These are phyloP conservation scores for Trichoderma erinaceum DNA, from an alignment of 495 filamentous ascomycete species.

Conservation along the genomic window DNA sequence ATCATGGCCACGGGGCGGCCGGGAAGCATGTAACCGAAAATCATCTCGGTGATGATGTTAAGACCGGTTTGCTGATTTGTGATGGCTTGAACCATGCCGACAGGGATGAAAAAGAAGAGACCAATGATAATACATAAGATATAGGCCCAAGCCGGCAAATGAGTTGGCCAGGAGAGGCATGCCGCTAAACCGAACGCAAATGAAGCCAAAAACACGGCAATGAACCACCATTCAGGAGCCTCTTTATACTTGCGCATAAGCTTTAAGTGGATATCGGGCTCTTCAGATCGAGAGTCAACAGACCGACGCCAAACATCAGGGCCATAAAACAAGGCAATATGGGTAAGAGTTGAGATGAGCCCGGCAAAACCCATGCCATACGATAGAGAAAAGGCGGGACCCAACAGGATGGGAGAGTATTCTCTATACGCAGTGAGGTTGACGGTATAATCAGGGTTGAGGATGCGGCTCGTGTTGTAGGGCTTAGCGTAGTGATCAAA, in stretches of 20 bases:
- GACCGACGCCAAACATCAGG: constrained; percentile 48
- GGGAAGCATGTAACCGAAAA: constrained; percentile 55
- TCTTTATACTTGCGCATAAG: constrained; percentile 55
- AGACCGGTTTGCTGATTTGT: constrained; percentile 55
- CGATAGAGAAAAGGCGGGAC: constrained; percentile 51
- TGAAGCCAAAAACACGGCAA: constrained; percentile 39
- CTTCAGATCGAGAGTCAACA: constrained; percentile 42
- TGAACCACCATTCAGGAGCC: constrained; percentile 62
- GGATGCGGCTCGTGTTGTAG: constrained; percentile 50
- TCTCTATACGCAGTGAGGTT: constrained; percentile 45
- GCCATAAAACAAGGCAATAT: constrained; percentile 51
- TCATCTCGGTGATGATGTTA: constrained; percentile 57
- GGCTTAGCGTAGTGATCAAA: constrained; percentile 51
- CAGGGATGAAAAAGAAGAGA: constrained; percentile 38
- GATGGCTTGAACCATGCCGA: constrained; percentile 47
- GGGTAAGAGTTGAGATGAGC: constrained; percentile 49
- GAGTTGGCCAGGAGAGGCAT: constrained; percentile 44
- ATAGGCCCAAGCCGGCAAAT: constrained; percentile 48
- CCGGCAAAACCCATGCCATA: constrained; percentile 58
- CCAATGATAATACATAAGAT: constrained; percentile 45
- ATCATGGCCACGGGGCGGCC: constrained; percentile 55
- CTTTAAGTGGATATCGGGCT: constrained; percentile 57
- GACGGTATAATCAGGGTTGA: constrained; percentile 49
- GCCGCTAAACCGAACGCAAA: constrained; percentile 49
- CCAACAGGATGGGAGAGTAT: constrained; percentile 58